Base-by-base conservation (phyloP, 345 rosid species). In the Gynandropsis gynandra region DNA sequence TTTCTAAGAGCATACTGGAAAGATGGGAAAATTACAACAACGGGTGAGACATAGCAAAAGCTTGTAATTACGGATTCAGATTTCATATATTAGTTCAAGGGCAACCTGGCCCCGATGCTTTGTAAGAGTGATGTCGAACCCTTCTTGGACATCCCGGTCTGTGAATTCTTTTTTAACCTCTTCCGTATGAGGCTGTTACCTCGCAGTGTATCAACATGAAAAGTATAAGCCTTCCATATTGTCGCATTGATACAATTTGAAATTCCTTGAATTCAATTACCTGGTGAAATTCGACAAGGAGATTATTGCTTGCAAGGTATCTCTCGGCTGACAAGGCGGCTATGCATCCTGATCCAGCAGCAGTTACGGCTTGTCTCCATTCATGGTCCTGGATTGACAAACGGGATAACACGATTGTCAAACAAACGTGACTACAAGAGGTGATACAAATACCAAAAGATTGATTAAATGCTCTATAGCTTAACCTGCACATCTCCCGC, bases 401-500 rank as follows among this genome's bases (percentile, higher is more conserved):
- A 47, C 16, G 34, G 27, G 46, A 47, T 15, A n/a, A 58, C 50
- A 46, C 42, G 38, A 29, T 65, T 47, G 59, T 46, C 46, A 39
- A 46, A 53, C 56, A 43, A 42, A 27, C 47, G 54, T 59, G 46
- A 52, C 39, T 58, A 38, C 16, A 45, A 33, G 10, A 21, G 52
- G 50, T 58, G 56, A 40, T 47, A 10, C 20, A 40, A 47, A 6
- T n/a, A 47, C 41, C 42, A 53, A 4, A 38, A 61, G 27, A 31
- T 47, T 16, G 47, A 20, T 33, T 48, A 40, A 48, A 41, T 54
- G 57, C 53, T 66, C 47, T 55, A 42, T 52, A 53, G 42, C 21
- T 29, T 41, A 64, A 90, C 98, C 96, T 90, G 98, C 48, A 90
- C 92, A 71, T 90, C 98, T 62, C 98, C 98, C 42, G 98, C 96